Base-by-base conservation (phyloP, 768 basidiomycete genomes). In the Mycena belliarum region DNA sequence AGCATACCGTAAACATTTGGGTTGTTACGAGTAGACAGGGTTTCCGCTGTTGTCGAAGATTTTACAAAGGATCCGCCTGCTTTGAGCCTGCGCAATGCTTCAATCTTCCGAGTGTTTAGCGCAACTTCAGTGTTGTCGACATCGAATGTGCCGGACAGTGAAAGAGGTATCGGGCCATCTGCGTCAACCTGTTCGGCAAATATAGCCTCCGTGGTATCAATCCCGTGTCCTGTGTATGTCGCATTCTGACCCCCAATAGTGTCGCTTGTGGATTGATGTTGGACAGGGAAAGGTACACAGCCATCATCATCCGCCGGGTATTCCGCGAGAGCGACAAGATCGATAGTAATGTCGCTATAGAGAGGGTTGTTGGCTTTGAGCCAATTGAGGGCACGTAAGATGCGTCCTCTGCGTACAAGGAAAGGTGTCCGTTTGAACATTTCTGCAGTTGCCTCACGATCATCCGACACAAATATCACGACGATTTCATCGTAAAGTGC, bases 1-100 rank as follows among this genome's bases (percentile, higher is more conserved):
- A 66, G 32, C 24, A 32, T 21, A 12, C 50, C 60, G 42, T 57
- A 66, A n/a, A 63, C 23, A 14, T 33, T 25, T 18, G 66, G 66
- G 32, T 65, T 63, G 16, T 63, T 15, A 0, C 51, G 55, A 0
- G 52, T 33, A 5, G 43, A 65, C 44, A 35, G 49, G 6, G 42
- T 37, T 11, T 38, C 40, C 2, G 49, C 4, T 2, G 16, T 42
- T 0, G 49, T 41, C 1, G 40, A 42, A 11, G 40, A 14, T 25
- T 51, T 51, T 2, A 14, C 40, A 21, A 51, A 51, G 0, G 26
- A 28, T 1, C 1, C 40, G 5, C 49, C 49, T 11, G 38, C 40
- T n/a, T 51, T 51, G 9, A 51, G 26, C 18, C 10, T n/a, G 0
- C 40, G 26, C 4, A 51, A 11, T 1, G 49, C 49, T 28, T 51